phyloP scores from a whole-genome alignment of 371 early-diverging fungal genomes.

The Amoeboaphelidium protococcarum region DNA sequence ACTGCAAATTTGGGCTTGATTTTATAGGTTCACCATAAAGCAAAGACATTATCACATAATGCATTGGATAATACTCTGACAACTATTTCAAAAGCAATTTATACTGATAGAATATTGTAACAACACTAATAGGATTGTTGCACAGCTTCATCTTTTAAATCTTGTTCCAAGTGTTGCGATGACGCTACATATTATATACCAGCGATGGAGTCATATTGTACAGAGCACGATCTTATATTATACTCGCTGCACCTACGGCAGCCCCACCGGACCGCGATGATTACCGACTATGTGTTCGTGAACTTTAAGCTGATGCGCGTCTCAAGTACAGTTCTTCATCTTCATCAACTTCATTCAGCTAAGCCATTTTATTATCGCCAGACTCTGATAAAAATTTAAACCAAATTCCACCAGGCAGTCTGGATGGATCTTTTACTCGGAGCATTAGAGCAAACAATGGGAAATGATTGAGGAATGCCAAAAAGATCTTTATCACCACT shows the following conservation, averaged over 20 bases:
- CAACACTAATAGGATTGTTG: slow-evolving; percentile 7
- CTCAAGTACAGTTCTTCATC: not conserved
- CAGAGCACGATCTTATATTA: not conserved
- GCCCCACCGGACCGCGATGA: slow-evolving; percentile 1
- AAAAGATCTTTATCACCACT: slow-evolving; percentile 42
- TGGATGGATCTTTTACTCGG: slow-evolving; percentile 53
- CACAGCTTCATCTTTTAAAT: slow-evolving; percentile 6
- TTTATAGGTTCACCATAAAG: slow-evolving; percentile 12
- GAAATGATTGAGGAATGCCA: slow-evolving; percentile 74
- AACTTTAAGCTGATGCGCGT: not conserved
- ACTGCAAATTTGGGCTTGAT: slow-evolving; percentile 14
- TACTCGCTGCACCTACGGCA: not conserved
- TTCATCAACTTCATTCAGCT: not conserved
- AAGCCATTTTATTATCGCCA: not conserved
- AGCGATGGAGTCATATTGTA: slow-evolving; percentile 2
- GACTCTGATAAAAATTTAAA: not conserved
- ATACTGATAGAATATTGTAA: slow-evolving; percentile 15
- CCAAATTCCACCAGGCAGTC: slow-evolving; percentile 39
- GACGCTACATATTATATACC: slow-evolving; percentile 7
- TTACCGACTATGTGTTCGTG: slow-evolving; percentile 4
- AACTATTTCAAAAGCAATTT: slow-evolving; percentile 13
- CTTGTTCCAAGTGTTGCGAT: slow-evolving; percentile 6
- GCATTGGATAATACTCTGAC: slow-evolving; percentile 11
- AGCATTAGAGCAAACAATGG: slow-evolving; percentile 73
- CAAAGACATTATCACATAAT: slow-evolving; percentile 8